A percentile compares a stretch with the other conserved stretches of the same genome.
These are phyloP conservation scores for Phymatotrichopsis omnivora DNA, from an alignment of 2,329 filamentous ascomycete genomes.

Conservation along the genomic window DNA sequence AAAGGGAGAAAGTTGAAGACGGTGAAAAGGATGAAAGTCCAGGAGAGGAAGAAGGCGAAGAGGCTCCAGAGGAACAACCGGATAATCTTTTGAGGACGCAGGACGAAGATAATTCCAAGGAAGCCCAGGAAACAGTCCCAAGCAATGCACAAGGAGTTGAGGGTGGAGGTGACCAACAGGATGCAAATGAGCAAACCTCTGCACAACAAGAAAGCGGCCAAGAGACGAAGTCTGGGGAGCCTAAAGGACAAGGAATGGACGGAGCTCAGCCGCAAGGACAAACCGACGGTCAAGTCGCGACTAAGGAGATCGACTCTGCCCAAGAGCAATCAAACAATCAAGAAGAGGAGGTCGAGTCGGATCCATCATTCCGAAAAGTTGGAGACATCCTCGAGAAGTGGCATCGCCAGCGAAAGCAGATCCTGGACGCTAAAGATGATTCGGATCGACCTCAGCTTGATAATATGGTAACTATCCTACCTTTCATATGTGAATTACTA, in stretches of 20 bases:
- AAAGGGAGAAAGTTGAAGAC: constrained; percentile 46
- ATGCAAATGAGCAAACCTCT: constrained; percentile 49
- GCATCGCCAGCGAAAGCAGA: constrained; percentile 81
- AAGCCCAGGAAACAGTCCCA: constrained; percentile 52
- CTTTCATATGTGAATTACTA: constrained; percentile 1
- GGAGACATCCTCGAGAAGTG: constrained; percentile 87
- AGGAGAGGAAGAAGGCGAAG: constrained; percentile 35
- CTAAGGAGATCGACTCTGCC: constrained; percentile 49
- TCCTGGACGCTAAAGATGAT: constrained; percentile 52
- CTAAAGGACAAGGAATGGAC: constrained; percentile 33
- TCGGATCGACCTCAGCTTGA: constrained; percentile 43
- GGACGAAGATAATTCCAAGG: constrained; percentile 43
- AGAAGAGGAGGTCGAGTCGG: constrained; percentile 38
- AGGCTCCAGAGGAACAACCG: constrained; percentile 31
- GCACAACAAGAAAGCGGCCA: constrained; percentile 57
- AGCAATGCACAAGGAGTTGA: constrained; percentile 56
- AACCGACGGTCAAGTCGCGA: constrained; percentile 10
- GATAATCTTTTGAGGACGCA: constrained; percentile 29
- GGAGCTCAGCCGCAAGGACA: constrained; percentile 14
- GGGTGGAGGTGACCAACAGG: constrained; percentile 54
- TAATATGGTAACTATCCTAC: constrained; percentile 27
- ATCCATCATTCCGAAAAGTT: constrained; percentile 69
- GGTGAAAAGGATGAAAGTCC: constrained; percentile 39
- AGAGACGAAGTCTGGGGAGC: constrained; percentile 53
- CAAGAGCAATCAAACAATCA: constrained; percentile 41